Evolutionary conservation across 129 eudicot species (phyloP).

Genomic region (Mikania micrantha): DNA sequence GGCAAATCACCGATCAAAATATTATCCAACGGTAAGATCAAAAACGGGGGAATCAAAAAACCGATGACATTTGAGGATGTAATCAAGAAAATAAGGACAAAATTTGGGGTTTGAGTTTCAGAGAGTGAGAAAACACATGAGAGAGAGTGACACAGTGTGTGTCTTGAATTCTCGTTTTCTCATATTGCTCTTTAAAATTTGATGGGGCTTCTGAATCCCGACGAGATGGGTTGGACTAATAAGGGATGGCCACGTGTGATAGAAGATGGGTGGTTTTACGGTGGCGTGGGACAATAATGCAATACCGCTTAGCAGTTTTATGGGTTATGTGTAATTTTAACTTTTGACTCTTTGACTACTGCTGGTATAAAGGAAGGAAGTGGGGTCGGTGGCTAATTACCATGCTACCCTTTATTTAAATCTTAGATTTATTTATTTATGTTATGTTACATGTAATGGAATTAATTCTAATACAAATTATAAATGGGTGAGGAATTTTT

Average conservation of each 20-base stretch:
- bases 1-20: constrained; percentile 2
- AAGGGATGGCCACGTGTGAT: constrained; percentile 31
- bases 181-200: not conserved
- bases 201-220: constrained; percentile 40
- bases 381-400: constrained; percentile 31
- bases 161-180: constrained; percentile 18
- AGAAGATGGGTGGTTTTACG: constrained; percentile 21
- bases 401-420: not conserved
- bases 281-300: constrained; percentile 32
- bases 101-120: constrained; percentile 18
- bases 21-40: constrained; percentile 29
- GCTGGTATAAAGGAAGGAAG: constrained; percentile 20
- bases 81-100: constrained; percentile 30
- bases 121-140: constrained; percentile 47
- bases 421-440: not conserved
- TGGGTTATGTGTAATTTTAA: constrained; percentile 15
- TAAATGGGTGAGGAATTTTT: too few relatives aligned
- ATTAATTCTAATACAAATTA: too few relatives aligned
- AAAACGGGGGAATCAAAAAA: constrained; percentile 29
- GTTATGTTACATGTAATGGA: too few relatives aligned
- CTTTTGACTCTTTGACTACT: constrained; percentile 33
- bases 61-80: constrained; percentile 10
- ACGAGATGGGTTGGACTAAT: constrained; percentile 33
- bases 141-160: constrained; percentile 15
- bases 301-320: constrained; percentile 29